These are phyloP conservation scores for Coemansia sp. DNA, from an alignment of 192 early-diverging fungal species.

Conservation along the genomic window DNA sequence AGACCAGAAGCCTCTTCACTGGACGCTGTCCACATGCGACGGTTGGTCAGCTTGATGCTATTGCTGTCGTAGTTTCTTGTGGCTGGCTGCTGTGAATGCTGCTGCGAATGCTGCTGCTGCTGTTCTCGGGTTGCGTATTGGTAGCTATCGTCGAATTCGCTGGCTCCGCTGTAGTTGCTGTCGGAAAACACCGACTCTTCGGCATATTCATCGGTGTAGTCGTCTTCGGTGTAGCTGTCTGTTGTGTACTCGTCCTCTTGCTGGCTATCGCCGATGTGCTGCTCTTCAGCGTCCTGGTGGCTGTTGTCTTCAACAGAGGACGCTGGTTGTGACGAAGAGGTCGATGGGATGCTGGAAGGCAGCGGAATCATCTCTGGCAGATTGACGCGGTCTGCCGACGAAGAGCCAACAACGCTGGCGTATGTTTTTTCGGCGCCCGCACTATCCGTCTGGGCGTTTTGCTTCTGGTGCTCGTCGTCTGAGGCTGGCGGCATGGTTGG, in stretches of 20 bases:
- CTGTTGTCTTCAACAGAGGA: background rate
- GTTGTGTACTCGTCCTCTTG: constrained; percentile 18
- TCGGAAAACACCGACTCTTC: constrained; percentile 45
- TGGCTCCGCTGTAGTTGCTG: constrained; percentile 22
- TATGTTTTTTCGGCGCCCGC: constrained; percentile 5
- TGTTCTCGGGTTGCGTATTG: background rate
- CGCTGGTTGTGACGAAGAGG: too few species aligned
- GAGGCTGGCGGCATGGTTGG: too few species aligned
- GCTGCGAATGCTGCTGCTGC: background rate
- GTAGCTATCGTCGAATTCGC: background rate
- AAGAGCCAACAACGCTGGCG: constrained; percentile 1
- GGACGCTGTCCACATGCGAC: too few species aligned
- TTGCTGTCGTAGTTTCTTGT: too few species aligned
- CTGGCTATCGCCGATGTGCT: background rate
- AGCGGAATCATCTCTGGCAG: too few species aligned
- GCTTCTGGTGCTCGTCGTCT: too few species aligned
- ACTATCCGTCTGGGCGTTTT: background rate
- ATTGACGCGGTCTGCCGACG: background rate
- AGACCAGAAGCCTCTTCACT: background rate
- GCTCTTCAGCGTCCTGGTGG: background rate
- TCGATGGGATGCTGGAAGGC: too few species aligned
- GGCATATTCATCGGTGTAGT: constrained; percentile 33
- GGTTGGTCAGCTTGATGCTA: too few species aligned
- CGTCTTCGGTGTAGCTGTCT: constrained; percentile 27
- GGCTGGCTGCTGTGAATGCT: background rate